Evolutionary conservation across 2,329 filamentous ascomycete species (phyloP), one percentile per base, ranked within the genome.

Genomic region (Ophiostoma fasciatum): DNA sequence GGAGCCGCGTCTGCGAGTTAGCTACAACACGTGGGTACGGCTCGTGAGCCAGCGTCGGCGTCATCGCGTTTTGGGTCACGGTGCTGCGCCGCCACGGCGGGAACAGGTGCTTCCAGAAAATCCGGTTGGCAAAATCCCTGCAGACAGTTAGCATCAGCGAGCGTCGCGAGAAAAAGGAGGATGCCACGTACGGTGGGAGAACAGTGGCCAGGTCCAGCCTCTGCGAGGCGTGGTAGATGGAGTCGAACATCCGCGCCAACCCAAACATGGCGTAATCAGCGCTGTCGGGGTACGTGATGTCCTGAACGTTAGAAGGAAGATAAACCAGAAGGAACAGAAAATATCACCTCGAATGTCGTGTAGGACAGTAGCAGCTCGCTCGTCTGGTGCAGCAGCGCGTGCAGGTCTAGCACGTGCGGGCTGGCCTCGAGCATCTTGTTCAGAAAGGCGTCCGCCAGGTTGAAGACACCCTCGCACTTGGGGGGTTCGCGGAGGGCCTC

Each of bases 31-130:
- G 55, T 15, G 51, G 61, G 39, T 54, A 58, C 32, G 41, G 28
- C n/a, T 19, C 12, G 11, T 23, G 43, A 44, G 21, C 34, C 30
- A 18, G 29, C 29, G 29, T 41, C 54, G 20, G 47, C 50, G 40
- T 36, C 48, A 42, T n/a, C n/a, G n/a, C n/a, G n/a, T n/a, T n/a
- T n/a, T n/a, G n/a, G n/a, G n/a, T n/a, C n/a, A n/a, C n/a, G n/a
- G n/a, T n/a, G n/a, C 21, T 41, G 12, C 44, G 44, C 19, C 43
- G 51, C 44, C 54, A 52, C 1, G 64, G 61, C 0, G 80, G 78
- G 45, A 83, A 83, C 1, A 85, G 58, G 46, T 79, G 76, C 37
- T 60, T 68, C 49, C 64, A 69, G 45, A 84, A 72, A 1, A 85
- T 51, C 4, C 57, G 55, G 35, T 61, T 58, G 9, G 64, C 60